phyloP scores from a whole-genome alignment of 352 stramenopile species.

The Blastocystis sp. region DNA sequence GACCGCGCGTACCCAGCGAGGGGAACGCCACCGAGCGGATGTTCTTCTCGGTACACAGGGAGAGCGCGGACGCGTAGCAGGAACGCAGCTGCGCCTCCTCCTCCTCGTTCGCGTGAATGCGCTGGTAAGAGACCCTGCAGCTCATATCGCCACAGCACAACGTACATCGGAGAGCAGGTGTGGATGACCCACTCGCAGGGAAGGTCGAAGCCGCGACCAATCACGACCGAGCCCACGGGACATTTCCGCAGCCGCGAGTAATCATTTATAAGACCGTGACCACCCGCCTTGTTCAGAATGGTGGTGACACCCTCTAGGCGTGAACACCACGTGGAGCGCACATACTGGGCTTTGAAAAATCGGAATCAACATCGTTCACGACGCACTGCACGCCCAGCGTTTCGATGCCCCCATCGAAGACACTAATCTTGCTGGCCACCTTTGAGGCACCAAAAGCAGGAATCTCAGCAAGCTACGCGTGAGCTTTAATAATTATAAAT shows the following conservation, averaged over 20 bases:
- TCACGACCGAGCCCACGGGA: conserved; percentile 16
- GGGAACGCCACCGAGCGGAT: conserved; percentile 32
- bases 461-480: conserved; percentile 43
- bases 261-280: conserved; percentile 22
- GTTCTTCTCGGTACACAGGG: conserved; percentile 9
- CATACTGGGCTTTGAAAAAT: conserved; percentile 49
- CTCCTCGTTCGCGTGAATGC: conserved; percentile 10
- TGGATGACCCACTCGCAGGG: conserved; percentile 43
- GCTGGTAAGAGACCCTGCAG: conserved; percentile 25
- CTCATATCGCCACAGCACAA: not conserved
- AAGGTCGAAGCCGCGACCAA: conserved; percentile 40
- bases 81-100: not conserved
- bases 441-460: not conserved
- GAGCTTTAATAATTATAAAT: not conserved
- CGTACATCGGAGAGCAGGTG: not conserved
- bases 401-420: conserved; percentile 28
- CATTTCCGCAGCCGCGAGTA: conserved; percentile 28
- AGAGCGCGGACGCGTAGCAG: conserved; percentile 6
- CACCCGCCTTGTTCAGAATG: conserved; percentile 34
- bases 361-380: conserved; percentile 52
- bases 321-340: not conserved
- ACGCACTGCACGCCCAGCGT: conserved; percentile 44
- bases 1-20: conserved; percentile 7
- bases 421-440: conserved; percentile 12
- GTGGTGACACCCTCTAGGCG: conserved; percentile 13